These are phyloP conservation scores for Ceratocystis albifundus DNA, from an alignment of 2,329 filamentous ascomycete species.

Conservation along the genomic window DNA sequence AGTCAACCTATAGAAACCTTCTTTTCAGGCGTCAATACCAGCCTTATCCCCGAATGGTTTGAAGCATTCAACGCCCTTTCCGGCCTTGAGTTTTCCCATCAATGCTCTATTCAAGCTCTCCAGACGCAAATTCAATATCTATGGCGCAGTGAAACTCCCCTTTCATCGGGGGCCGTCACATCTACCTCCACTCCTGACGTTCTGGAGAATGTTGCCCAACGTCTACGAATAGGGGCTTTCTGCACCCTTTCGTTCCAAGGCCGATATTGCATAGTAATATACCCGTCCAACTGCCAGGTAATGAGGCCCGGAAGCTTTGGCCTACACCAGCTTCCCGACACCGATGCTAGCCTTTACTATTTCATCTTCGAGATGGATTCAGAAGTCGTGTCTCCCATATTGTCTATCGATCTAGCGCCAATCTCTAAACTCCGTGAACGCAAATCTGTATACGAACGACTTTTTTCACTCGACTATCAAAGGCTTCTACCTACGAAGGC, in stretches of 20 bases:
- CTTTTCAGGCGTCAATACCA: conserved; percentile 10
- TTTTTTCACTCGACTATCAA: conserved; percentile 31
- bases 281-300: conserved; percentile 30
- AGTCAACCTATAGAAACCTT: conserved; percentile 4
- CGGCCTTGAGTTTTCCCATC: conserved; percentile 30
- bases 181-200: conserved; percentile 13
- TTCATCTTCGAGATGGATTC: conserved; percentile 30
- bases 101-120: conserved; percentile 31
- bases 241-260: conserved; percentile 31
- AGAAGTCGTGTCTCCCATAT: conserved; percentile 14
- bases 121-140: conserved; percentile 7
- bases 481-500: conserved; percentile 26
- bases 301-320: conserved; percentile 28
- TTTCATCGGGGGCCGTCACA: conserved; percentile 24
- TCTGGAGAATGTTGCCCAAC: conserved; percentile 29
- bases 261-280: conserved; percentile 32
- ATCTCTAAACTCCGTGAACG: background rate
- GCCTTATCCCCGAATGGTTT: conserved; percentile 26
- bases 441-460: conserved; percentile 28
- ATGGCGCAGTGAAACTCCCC: background rate
- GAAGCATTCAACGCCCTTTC: conserved; percentile 26
- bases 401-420: background rate
- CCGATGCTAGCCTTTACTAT: conserved; percentile 29
- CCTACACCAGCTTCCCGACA: conserved; percentile 18
- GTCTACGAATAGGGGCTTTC: conserved; percentile 31